Base-by-base conservation (phyloP, 2,329 filamentous ascomycete genomes). In the Phaeosphaeriaceae sp. region DNA sequence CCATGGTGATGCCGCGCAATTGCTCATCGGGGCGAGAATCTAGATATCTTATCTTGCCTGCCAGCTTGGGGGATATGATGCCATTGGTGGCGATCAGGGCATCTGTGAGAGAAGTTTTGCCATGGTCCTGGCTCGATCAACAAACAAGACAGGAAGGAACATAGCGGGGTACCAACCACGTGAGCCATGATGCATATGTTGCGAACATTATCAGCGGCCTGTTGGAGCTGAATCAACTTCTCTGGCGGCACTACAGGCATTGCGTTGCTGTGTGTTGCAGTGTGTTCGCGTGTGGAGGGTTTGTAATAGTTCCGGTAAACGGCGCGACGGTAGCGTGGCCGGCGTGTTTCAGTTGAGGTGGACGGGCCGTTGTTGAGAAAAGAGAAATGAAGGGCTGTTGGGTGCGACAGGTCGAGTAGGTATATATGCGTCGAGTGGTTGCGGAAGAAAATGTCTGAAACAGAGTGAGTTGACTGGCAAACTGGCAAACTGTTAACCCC, bases 1-100 rank as follows among this genome's bases (percentile, higher is more conserved):
- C 94, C 94, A 99, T 99, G n/a, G 94, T 99, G 69, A 99, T 99
- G 48, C 94, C 94, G 58, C 94, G 88, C 13, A 90, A 83, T 76
- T 99, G 94, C 74, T 99, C 94, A 75, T 99, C 94, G 1, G 93
- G 93, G 35, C 94, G 83, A 17, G 94, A 97, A 77, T 99, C 94
- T 50, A 99, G 86, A 69, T 97, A 99, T 60, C 94, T 88, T 75
- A 99, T 95, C 81, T 97, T 97, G 73, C 94, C 94, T 48, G 94
- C 94, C 68, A 97, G 82, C 73, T 97, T 97, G 47, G 93, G 90
- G 23, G 94, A 97, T 69, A 99, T 99, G 78, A 99, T 97, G 78
- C 94, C 94, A 83, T 99, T 99, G 59, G 94, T 97, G 74, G 94
- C 93, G 67, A 99, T 90, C 44, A 99, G 85, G 53, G 92, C 92